These are phyloP conservation scores for Populus euphratica DNA, from an alignment of 345 rosid genomes.

Conservation along the genomic window DNA sequence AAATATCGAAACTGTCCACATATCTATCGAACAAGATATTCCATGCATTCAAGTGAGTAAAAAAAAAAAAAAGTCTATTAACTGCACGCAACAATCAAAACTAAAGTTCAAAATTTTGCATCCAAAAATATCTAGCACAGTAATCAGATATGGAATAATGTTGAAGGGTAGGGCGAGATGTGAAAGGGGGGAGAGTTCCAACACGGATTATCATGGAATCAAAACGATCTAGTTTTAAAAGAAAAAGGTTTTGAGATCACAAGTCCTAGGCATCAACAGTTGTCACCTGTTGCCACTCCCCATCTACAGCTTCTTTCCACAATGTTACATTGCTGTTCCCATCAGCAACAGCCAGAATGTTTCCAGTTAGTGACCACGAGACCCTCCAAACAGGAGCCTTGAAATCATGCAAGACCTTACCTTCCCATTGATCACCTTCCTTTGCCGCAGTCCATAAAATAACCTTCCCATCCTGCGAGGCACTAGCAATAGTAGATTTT, in stretches of 20 bases:
- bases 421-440: constrained; percentile 20
- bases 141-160: background rate
- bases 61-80: background rate
- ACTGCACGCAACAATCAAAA: background rate
- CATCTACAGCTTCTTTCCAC: constrained; percentile 21
- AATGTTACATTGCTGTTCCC: constrained; percentile 13
- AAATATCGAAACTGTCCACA: background rate
- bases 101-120: background rate
- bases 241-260: background rate
- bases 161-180: background rate
- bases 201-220: background rate
- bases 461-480: constrained; percentile 19
- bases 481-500: constrained; percentile 17
- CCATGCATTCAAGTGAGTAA: background rate
- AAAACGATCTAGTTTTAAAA: background rate
- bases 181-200: background rate
- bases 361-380: constrained; percentile 18
- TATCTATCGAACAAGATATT: background rate
- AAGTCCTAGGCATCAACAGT: constrained; percentile 11
- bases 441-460: constrained; percentile 19
- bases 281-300: constrained; percentile 19
- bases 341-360: constrained; percentile 19
- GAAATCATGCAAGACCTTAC: constrained; percentile 13
- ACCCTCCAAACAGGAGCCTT: constrained; percentile 21
- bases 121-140: background rate